These are phyloP conservation scores for Collybia nuda DNA, from an alignment of 768 basidiomycete genomes.

Conservation along the genomic window DNA sequence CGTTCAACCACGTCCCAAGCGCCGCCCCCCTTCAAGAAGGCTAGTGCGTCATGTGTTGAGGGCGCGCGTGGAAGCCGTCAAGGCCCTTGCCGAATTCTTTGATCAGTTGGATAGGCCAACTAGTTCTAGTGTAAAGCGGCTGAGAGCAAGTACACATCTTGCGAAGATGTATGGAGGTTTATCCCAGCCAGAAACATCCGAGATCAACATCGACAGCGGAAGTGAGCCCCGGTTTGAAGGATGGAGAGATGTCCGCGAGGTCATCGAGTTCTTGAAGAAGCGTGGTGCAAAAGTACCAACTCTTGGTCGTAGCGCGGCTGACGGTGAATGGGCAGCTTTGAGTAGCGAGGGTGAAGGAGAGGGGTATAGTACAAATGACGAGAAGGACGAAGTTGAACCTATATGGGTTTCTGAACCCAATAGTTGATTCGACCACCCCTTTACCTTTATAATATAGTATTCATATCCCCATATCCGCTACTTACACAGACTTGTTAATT, in stretches of 20 bases:
- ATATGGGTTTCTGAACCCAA: slow-evolving; percentile 11
- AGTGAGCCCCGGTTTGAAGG: slow-evolving; percentile 33
- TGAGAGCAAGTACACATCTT: slow-evolving; percentile 45
- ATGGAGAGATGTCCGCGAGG: slow-evolving; percentile 69
- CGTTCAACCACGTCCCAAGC: slow-evolving; percentile 32
- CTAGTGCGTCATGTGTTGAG: slow-evolving; percentile 89
- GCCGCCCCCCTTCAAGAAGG: slow-evolving; percentile 72
- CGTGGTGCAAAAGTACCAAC: slow-evolving; percentile 72
- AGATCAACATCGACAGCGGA: slow-evolving; percentile 22
- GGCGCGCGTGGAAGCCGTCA: slow-evolving; percentile 80
- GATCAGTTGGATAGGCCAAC: slow-evolving; percentile 51
- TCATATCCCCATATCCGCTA: no score
- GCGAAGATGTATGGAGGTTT: slow-evolving; percentile 49
- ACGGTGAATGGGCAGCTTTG: slow-evolving; percentile 72
- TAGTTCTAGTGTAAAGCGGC: slow-evolving; percentile 34
- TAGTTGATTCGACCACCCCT: no score
- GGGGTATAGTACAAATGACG: slow-evolving; percentile 30
- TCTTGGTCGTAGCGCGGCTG: slow-evolving; percentile 41
- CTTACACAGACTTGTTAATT: no score
- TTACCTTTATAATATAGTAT: background rate
- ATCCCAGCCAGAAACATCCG: slow-evolving; percentile 30
- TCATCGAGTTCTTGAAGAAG: slow-evolving; percentile 65
- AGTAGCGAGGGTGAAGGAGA: slow-evolving; percentile 66
- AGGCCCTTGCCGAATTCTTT: slow-evolving; percentile 72
- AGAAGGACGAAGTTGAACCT: slow-evolving; percentile 10